Percentiles rank a stretch among this genome's conserved stretches.
These are phyloP conservation scores for Biscogniauxia marginata DNA, from an alignment of 2,329 filamentous ascomycete species.

Conservation along the genomic window DNA sequence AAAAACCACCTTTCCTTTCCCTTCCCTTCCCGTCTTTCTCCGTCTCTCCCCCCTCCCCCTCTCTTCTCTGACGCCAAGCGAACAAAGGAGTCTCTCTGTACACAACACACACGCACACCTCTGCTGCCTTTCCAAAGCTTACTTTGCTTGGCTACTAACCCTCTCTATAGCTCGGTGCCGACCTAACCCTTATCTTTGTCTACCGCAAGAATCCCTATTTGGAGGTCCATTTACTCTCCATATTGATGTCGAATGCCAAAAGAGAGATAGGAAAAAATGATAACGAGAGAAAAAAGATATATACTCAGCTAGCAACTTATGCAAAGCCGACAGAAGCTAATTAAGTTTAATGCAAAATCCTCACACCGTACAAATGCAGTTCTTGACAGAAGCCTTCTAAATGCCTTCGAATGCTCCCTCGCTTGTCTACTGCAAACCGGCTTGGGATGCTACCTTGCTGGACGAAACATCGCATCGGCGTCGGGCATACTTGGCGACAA, in stretches of 20 bases:
- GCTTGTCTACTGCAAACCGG: not conserved
- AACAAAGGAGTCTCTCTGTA: not conserved
- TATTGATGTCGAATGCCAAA: constrained; percentile 1
- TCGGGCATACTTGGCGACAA: not conserved
- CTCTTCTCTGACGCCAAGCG: not conserved
- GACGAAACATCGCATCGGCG: not conserved
- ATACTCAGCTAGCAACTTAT: not conserved
- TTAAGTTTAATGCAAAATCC: not conserved
- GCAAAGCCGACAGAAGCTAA: not conserved
- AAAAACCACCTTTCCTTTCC: not conserved
- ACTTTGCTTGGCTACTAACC: not conserved
- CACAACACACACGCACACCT: not conserved
- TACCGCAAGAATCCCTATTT: not conserved
- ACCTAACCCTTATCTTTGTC: not conserved
- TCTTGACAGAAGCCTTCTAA: not conserved
- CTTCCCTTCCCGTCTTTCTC: not conserved
- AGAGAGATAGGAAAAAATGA: not conserved
- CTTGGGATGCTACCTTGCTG: not conserved
- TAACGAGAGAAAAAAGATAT: not conserved
- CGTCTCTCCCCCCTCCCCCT: not conserved
- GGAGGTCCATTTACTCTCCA: constrained; percentile 1
- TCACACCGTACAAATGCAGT: not conserved
- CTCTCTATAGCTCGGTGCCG: not conserved
- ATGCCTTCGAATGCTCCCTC: not conserved
- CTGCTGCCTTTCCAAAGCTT: not conserved